Base-by-base conservation (phyloP, 2,329 filamentous ascomycete genomes). In the Botryotinia calthae region DNA sequence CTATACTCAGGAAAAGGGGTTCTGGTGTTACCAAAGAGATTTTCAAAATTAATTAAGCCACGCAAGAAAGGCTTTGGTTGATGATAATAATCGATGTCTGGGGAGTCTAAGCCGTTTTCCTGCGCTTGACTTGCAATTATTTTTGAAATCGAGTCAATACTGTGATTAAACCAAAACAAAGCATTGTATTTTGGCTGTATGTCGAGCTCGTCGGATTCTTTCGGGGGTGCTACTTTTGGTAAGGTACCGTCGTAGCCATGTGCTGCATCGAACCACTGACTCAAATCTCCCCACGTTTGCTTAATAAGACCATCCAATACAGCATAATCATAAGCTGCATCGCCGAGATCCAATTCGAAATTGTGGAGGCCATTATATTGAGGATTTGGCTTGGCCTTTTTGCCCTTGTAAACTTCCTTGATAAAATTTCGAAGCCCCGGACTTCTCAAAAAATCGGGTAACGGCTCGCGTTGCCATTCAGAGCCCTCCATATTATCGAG, bases 271-370 rank as follows among this genome's bases (percentile, higher is more conserved):
- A 56, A 56, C 51, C 51, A 56, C n/a, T 56, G n/a, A 8, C 14
- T 56, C n/a, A 56, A 18, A 56, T 56, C n/a, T 56, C 51, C 51
- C 51, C 51, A 56, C 16, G 7, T 18, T 28, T 28, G 6, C n/a
- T 56, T 56, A 31, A 56, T n/a, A 31, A 40, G 40, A 3, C 20
- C 61, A 44, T n/a, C 42, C 18, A 7, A 63, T 28, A 28, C 18
- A n/a, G 22, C 37, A 40, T 44, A 63, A n/a, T 63, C 61, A 28
- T 63, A 63, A 31, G n/a, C 25, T 63, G 37, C 61, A 63, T 63
- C 61, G 25, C 61, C 61, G 61, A 63, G 61, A 63, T 63, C 61
- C n/a, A 44, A 63, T 20, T 63, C 59, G 42, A n/a, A 5, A n/a
- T 37, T 62, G 28, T 56, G 51, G 14, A 28, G 16, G 51, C 51